Base-by-base conservation (phyloP, 805 yeast species). In the Lachancea lanzarotensis region DNA sequence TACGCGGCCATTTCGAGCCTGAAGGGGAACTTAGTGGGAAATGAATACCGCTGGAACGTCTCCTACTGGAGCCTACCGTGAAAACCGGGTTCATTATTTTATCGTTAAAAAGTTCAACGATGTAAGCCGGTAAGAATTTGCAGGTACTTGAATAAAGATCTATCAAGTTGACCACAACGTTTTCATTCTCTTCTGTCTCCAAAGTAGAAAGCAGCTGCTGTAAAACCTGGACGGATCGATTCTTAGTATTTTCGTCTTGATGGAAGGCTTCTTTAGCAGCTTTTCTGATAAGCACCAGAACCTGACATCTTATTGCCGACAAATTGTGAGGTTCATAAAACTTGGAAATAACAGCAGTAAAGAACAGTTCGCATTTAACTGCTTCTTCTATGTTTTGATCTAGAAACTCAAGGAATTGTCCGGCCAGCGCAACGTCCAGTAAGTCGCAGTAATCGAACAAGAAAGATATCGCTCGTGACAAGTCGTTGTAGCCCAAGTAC, bases 31-130 rank as follows among this genome's bases (percentile, higher is more conserved):
- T 20, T 10, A 22, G 13, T n/a, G 40, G 19, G 20, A 42, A 13
- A 8, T 22, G 30, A n/a, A 36, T 25, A 3, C 29, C 15, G 31
- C 41, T 36, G 12, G 34, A 29, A n/a, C 45, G 33, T 22, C 45
- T 30, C 26, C 40, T 29, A 2, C 25, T 12, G 15, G 39, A 13
- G 10, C 13, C n/a, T 13, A 6, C 20, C 4, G 39, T 36, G 16
- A 42, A 42, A 12, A 25, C 32, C 3, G 35, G 40, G 16, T n/a
- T 22, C 10, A 42, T 29, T 17, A 30, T 6, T 9, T 29, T 27
- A n/a, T 20, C 13, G 32, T 36, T 36, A 5, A 42, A 9, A 8
- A 7, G 12, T 16, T 35, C 31, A n/a, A 36, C 32, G 6, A 29
- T 9, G 6, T 27, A 27, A 5, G 17, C 6, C 10, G 31, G 27